Base-by-base conservation (phyloP, 148 eudicot genomes). In the Pharnaceum exiguum region DNA sequence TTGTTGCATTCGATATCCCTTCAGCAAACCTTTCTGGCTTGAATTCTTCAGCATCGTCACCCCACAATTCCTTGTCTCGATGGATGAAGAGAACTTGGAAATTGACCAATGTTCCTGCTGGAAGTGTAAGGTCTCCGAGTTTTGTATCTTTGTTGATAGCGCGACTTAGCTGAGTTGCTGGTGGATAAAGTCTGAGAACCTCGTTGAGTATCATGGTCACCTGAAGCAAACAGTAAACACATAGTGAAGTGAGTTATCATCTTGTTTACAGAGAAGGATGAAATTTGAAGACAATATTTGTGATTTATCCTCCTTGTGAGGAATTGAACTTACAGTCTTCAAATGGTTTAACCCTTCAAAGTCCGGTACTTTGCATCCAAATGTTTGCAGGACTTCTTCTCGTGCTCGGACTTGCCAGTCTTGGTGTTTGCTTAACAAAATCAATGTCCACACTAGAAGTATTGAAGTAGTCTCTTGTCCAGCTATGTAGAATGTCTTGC, bases 401-500 rank as follows among this genome's bases (percentile, higher is more conserved):
- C 69, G 48, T 10, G 74, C 74, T 63, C 47, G 28, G 19, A 22
- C 42, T 63, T 70, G 74, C 74, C 74, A 63, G 21, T 70, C 69
- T 57, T 63, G 68, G 26, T 70, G 51, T 59, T 63, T 70, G 42
- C 74, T 70, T 27, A 70, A 35, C 40, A 70, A 42, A 26, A 70
- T 26, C 38, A 70, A 33, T 15, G 64, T 38, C 69, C 74, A 70
- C 5, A 70, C 69, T 5, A 70, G 26, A 5, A 70, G 23, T 42
- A 27, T 19, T 6, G 73, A 70, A 56, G 74, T 63, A 15, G 74
- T 62, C 47, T 70, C 74, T 49, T 70, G 74, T 18, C 74, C 74
- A 2, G 63, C 68, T 25, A 70, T 42, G 59, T 70, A 70, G 46
- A 70, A 63, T 13, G 57, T 39, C 51, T 70, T 70, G 31, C 69